A percentile compares a stretch with the other conserved stretches of the same genome.
These are phyloP conservation scores for Colletotrichum spinosum DNA, from an alignment of 2,329 filamentous ascomycete species.

Conservation along the genomic window DNA sequence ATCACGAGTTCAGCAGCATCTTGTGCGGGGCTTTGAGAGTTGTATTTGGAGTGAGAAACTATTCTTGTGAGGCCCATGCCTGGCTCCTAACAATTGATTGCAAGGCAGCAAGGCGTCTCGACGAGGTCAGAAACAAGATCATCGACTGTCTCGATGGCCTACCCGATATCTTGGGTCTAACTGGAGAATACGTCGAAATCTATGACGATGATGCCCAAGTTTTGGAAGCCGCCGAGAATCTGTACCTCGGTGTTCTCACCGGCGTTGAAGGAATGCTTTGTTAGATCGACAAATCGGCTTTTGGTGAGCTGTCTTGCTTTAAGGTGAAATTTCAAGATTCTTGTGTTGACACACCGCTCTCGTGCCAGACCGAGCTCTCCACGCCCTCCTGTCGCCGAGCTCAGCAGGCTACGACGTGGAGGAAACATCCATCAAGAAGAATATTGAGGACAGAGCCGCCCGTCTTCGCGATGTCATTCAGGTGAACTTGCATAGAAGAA, in stretches of 20 bases:
- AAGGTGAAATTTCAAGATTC: accelerated
- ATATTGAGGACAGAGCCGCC: slow-evolving; percentile 13
- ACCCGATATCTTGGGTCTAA: slow-evolving; percentile 1
- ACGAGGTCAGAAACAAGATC: slow-evolving; percentile 23
- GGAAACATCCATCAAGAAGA: slow-evolving; percentile 10
- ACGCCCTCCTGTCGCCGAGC: not conserved
- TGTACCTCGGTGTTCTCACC: slow-evolving; percentile 22
- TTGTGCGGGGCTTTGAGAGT: slow-evolving; percentile 18
- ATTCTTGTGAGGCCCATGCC: too few relatives aligned
- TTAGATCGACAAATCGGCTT: slow-evolving; percentile 20
- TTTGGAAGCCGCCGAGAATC: slow-evolving; percentile 13
- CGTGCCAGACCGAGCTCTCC: slow-evolving; percentile 14
- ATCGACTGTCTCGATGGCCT: slow-evolving; percentile 8
- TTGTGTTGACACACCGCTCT: not conserved
- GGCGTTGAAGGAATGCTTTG: slow-evolving; percentile 18
- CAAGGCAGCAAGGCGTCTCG: slow-evolving; percentile 8
- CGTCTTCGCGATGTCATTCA: not conserved
- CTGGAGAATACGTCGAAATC: slow-evolving; percentile 9
- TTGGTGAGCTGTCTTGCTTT: not conserved
- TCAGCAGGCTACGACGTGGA: slow-evolving; percentile 15
- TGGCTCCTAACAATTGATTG: not conserved
- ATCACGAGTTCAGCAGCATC: slow-evolving; percentile 6
- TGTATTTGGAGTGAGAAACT: slow-evolving; percentile 10
- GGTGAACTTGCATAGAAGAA: not conserved
- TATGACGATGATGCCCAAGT: slow-evolving; percentile 16